Evolutionary conservation across 257 asterid species (phyloP), one percentile per base, ranked within the genome.

Genomic region (Salvia hispanica): DNA sequence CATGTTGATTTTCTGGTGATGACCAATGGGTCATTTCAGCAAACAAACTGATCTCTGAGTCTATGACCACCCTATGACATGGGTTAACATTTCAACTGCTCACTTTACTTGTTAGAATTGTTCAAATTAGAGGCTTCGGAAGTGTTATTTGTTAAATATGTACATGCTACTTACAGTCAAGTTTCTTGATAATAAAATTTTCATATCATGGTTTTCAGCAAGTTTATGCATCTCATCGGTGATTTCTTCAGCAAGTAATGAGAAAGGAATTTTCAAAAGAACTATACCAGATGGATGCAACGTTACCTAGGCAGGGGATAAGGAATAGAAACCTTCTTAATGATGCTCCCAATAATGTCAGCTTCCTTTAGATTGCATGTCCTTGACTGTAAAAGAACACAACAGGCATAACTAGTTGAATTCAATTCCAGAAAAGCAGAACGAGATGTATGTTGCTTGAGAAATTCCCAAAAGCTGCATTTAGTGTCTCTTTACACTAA

Each of bases 331-430:
- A 83, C 73, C 83, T 92, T 92, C 85, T 92, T 80, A 53, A 92
- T 76, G 78, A 92, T 77, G 81, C 98, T 89, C 57, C 96, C 96
- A 65, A 92, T 61, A 34, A 92, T 92, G 37, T 85, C 95, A 72
- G 98, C 98, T 74, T 92, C 98, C 81, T 92, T 82, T 69, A 89
- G 69, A 68, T 76, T 82, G 80, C 98, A 92, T 12, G 95, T 85
- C 78, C 85, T 78, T 62, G 98, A 87, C 98, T 92, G 84, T 21
- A 45, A 72, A 5, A 66, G 71, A 74, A 82, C 10, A 52, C 57
- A 56, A 55, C 40, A 16, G 7, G 42, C 54, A 43, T 50, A 10
- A 67, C 12, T 1, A 5, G 9, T 64, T 43, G 52, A 37, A 51
- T 56, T 69, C 36, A 52, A 40, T 55, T 18, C n/a, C 14, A 31